Conservation (phyloP, 2,329 filamentous ascomycete species). For the Acarospora socialis region DNA sequence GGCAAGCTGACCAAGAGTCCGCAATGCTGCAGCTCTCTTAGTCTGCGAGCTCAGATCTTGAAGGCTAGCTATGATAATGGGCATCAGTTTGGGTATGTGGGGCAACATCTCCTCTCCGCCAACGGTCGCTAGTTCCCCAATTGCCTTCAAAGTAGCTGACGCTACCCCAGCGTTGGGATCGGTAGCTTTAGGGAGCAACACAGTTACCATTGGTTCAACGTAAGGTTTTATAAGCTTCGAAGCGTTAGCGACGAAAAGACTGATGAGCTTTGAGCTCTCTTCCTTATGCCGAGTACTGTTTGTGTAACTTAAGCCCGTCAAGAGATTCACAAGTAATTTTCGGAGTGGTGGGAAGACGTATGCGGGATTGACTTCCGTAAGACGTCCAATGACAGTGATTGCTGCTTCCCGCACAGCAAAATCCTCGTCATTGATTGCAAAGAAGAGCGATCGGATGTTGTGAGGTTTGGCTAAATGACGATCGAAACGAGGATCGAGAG, state of each 20-base stretch:
- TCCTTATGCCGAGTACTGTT: conserved; percentile 91
- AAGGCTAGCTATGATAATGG: conserved; percentile 80
- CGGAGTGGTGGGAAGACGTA: conserved; percentile 93
- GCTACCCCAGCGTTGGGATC: conserved; percentile 79
- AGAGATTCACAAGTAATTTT: conserved; percentile 87
- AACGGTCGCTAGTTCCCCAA: conserved; percentile 86
- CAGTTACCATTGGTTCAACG: conserved; percentile 88
- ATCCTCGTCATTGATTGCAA: conserved; percentile 87
- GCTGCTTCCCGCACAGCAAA: conserved; percentile 88
- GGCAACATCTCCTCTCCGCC: conserved; percentile 86
- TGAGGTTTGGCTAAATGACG: conserved; percentile 93
- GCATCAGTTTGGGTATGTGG: conserved; percentile 88
- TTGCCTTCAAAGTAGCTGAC: conserved; percentile 85
- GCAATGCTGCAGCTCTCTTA: conserved; percentile 82
- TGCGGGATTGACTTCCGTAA: conserved; percentile 83
- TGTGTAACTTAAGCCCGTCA: conserved; percentile 92
- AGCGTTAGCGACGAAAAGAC: conserved; percentile 82
- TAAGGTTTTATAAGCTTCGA: conserved; percentile 90
- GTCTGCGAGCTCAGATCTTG: conserved; percentile 84
- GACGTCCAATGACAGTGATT: conserved; percentile 87
- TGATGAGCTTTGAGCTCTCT: conserved; percentile 86
- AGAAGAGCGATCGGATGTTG: conserved; percentile 89
- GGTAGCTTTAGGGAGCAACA: conserved; percentile 81
- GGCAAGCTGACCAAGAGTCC: conserved; percentile 79
- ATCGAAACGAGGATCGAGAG: conserved; percentile 87